Evolutionary conservation across 2,329 filamentous ascomycete genomes (phyloP).

Genomic region (Xylariaceae sp.): DNA sequence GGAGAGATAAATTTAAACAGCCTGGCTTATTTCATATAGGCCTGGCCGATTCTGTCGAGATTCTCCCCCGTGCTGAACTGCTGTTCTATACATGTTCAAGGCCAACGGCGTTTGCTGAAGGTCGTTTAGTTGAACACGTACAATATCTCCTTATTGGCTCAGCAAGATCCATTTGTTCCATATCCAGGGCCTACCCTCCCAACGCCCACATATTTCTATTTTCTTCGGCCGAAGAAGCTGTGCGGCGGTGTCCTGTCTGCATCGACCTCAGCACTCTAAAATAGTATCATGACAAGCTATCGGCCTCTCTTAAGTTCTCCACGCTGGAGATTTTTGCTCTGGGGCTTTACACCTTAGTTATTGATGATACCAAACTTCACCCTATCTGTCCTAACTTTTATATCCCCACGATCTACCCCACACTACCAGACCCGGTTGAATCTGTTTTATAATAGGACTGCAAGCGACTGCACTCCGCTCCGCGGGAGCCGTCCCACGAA

Average conservation of each 20-base stretch:
- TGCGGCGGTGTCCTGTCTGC: conserved; percentile 28
- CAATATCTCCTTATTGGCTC: conserved; percentile 8
- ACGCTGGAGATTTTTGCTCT: conserved; percentile 41
- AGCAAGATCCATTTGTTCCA: conserved; percentile 9
- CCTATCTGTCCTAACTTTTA: conserved; percentile 21
- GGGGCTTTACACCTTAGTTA: conserved; percentile 39
- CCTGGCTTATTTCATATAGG: conserved; percentile 11
- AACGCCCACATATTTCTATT: conserved; percentile 12
- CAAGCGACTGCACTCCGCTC: conserved; percentile 24
- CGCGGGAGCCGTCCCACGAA: conserved; percentile 26
- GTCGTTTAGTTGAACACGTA: conserved; percentile 12
- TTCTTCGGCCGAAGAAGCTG: conserved; percentile 26
- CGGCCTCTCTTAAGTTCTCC: conserved; percentile 38
- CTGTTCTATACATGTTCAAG: conserved; percentile 16
- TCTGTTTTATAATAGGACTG: conserved; percentile 26
- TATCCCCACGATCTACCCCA: conserved; percentile 32
- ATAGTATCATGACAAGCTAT: conserved; percentile 44
- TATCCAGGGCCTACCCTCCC: conserved; percentile 8
- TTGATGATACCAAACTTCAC: conserved; percentile 16
- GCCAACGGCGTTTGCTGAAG: conserved; percentile 11
- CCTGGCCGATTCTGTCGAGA: conserved; percentile 14
- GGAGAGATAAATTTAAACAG: conserved; percentile 19
- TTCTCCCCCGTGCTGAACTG: conserved; percentile 13
- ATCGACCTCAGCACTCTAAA: conserved; percentile 23
- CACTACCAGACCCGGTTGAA: conserved; percentile 26